Evolutionary conservation across 176 grass and related monocot genomes (phyloP).

Genomic region (Dendrocalamus sinicus): DNA sequence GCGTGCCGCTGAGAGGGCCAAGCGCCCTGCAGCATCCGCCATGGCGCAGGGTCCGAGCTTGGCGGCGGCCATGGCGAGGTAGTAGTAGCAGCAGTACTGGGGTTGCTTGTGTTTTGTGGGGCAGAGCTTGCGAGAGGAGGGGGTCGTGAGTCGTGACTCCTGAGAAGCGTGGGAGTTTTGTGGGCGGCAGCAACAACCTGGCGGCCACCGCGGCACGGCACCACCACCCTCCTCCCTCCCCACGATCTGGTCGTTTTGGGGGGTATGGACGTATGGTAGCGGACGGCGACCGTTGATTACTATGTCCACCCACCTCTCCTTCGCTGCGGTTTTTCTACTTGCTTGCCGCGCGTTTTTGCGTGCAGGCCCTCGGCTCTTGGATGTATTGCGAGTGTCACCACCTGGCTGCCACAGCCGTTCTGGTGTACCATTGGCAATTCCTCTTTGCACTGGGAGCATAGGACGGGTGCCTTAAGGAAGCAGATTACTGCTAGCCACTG

Average conservation of each 20-base stretch:
- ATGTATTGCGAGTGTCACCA: neutral
- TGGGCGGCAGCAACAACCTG: neutral
- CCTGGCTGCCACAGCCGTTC: neutral
- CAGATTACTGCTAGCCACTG: neutral
- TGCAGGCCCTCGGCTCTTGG: neutral
- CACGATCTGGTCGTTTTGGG: constrained; percentile 50
- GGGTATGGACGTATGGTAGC: constrained; percentile 1
- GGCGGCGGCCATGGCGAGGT: constrained; percentile 27
- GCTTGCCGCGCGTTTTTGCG: constrained; percentile 1
- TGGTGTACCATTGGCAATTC: neutral
- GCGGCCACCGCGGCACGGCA: constrained; percentile 24
- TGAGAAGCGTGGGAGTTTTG: neutral
- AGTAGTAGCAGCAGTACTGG: neutral
- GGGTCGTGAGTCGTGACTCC: neutral
- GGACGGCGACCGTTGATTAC: constrained; percentile 48
- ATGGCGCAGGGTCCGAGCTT: neutral
- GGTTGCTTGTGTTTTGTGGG: neutral
- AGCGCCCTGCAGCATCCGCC: neutral
- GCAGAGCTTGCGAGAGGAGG: neutral
- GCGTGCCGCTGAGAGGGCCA: neutral
- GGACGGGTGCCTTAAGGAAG: neutral
- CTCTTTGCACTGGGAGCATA: neutral
- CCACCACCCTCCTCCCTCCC: neutral
- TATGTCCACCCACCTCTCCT: neutral
- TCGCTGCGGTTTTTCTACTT: neutral